Evolutionary conservation across 805 yeast species (phyloP), one percentile per base, ranked within the genome.

Genomic region (Wickerhamomyces subpelliculosus): DNA sequence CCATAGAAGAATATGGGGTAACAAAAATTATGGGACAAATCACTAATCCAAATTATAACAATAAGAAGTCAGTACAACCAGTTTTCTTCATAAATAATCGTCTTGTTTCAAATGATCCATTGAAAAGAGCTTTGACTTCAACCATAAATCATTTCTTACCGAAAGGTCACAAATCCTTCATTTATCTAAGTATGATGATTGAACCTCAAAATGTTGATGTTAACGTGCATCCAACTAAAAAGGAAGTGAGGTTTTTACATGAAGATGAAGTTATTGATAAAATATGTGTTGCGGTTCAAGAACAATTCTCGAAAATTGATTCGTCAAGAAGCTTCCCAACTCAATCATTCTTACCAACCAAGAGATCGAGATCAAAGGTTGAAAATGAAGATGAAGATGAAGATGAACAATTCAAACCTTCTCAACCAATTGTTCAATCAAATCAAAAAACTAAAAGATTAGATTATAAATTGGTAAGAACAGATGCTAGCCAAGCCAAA

Each of bases 171-270:
- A 75, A 70, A 46, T 82, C 95, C 0, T 93, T 93, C 54, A 69
- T 85, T 1, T 93, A 88, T 58, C 41, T 93, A 37, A 69, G 84
- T 34, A 55, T 93, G n/a, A 64, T 64, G 16, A 75, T 93, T 3
- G 64, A 69, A 18, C 84, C 96, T 1, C 62, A 61, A 25, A 79
- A 80, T 43, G 69, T 93, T 8, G 98, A 93, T 57, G 97, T 93
- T 13, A 93, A 93, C 55, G 80, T 93, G 12, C 98, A 93, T 54
- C 98, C 98, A 0, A 90, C 97, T 0, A 93, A 93, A 49, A 71
- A 90, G 41, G 97, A 90, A 51, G 97, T 93, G 3, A 58, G 94
- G 31, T 88, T 93, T 54, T 62, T 93, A 26, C 60, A 78, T 55
- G 97, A 93, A 50, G 93, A 83, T 32, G 97, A 89, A 53, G 87